Base-by-base conservation (phyloP, 1,284 basidiomycete genomes). In the Cryptococcus wingfieldii region DNA sequence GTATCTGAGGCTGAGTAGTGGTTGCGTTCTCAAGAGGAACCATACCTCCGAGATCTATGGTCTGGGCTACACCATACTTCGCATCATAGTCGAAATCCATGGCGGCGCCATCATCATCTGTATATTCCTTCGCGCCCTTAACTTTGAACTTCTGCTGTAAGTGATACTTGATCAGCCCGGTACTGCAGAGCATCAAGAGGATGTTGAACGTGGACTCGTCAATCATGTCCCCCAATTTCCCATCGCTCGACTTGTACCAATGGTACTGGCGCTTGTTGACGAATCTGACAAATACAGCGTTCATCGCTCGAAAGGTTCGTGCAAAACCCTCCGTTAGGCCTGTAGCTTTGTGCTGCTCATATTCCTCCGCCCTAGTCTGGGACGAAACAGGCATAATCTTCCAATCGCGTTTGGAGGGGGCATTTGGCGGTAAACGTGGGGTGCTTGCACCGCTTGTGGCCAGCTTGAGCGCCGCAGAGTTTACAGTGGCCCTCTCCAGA, bases 21-120 rank as follows among this genome's bases (percentile, higher is more conserved):
- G n/a, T 42, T 23, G 28, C 23, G n/a, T 37, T n/a, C 18, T 43
- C 38, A 41, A 44, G 16, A 1, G 57, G 57, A 4, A 58, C 23
- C 27, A 58, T 48, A 14, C 57, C 57, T 9, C 57, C 57, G 25
- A 58, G 55, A 46, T 58, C 57, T 16, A 58, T 55, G 16, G 53
- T 38, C 23, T 54, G 44, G 9, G 47, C 43, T 28, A 19, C n/a
- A 13, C 46, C 38, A 25, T 58, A 58, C n/a, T 42, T 43, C 0
- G 47, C 34, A 18, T 50, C 47, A 47, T 28, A 19, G 7, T 19
- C 19, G 19, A 56, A 31, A 41, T 34, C 39, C 31, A 38, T 38
- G 12, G 19, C 38, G n/a, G 31, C 13, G 31, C 43, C 28, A 19
- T 37, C 14, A 31, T 51, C 38, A 28, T 45, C 18, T 28, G 9